A percentile compares a stretch with the other conserved stretches of the same genome.
Evolutionary conservation across 1,284 basidiomycete species (phyloP).

Genomic region (Marasmius oreades): DNA sequence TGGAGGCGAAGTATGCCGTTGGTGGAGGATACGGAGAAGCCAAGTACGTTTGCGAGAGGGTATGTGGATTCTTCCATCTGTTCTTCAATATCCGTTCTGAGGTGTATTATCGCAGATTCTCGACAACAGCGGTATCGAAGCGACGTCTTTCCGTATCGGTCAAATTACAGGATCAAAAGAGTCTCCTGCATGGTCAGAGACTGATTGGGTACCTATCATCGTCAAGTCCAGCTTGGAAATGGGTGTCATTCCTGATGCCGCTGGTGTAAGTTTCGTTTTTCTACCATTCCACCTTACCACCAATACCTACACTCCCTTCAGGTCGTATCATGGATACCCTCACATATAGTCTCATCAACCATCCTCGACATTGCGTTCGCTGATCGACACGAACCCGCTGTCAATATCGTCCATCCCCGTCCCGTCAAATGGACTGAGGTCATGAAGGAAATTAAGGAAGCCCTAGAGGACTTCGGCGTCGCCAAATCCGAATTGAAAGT

Average conservation of each 20-base stretch:
- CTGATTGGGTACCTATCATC: slow-evolving; percentile 21
- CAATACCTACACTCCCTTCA: slow-evolving; percentile 3
- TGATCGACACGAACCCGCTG: slow-evolving; percentile 8
- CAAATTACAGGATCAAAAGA: slow-evolving; percentile 21
- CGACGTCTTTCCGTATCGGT: slow-evolving; percentile 19
- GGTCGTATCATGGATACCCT: slow-evolving; percentile 26
- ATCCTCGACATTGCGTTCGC: slow-evolving; percentile 23
- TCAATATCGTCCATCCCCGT: slow-evolving; percentile 28
- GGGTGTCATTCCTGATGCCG: slow-evolving; percentile 16
- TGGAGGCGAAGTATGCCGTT: slow-evolving; percentile 12
- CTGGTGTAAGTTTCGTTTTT: slow-evolving; percentile 4
- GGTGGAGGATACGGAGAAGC: slow-evolving; percentile 20
- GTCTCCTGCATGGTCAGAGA: slow-evolving; percentile 20
- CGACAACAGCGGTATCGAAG: slow-evolving; percentile 10
- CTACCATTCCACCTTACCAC: not conserved
- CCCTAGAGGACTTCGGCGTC: slow-evolving; percentile 9
- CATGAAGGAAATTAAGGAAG: slow-evolving; percentile 19
- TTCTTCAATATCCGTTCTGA: not conserved
- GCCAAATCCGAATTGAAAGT: slow-evolving; percentile 14
- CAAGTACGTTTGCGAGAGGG: slow-evolving; percentile 22
- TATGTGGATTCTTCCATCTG: slow-evolving; percentile 2
- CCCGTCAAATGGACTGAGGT: slow-evolving; percentile 20
- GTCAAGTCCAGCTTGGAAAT: slow-evolving; percentile 19
- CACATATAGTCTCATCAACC: slow-evolving; percentile 21
- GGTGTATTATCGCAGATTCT: slow-evolving; percentile 6